These are phyloP conservation scores for Scleroderma citrinum DNA, from an alignment of 768 basidiomycete genomes.

Conservation along the genomic window DNA sequence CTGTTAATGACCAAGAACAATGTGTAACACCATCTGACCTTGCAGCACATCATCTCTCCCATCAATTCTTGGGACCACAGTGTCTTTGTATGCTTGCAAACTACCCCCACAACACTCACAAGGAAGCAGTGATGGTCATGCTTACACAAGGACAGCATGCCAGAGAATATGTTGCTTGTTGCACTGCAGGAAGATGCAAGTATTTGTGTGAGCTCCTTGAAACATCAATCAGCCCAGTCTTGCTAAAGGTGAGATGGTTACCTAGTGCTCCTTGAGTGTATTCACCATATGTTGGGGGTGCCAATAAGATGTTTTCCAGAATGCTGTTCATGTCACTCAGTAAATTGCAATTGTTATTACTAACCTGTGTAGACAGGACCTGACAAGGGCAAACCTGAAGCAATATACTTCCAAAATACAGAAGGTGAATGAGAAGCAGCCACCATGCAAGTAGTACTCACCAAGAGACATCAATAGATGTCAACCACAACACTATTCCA, in stretches of 20 bases:
- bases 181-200: not conserved
- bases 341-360: too few relatives aligned
- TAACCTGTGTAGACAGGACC: too few relatives aligned
- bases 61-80: not conserved
- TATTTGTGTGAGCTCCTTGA: not conserved
- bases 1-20: not conserved
- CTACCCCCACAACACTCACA: too few relatives aligned
- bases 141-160: not conserved
- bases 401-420: too few relatives aligned
- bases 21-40: not conserved
- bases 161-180: not conserved
- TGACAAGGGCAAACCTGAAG: too few relatives aligned
- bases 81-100: not conserved
- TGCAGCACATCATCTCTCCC: not conserved
- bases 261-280: too few relatives aligned
- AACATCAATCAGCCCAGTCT: not conserved
- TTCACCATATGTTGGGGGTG: not conserved
- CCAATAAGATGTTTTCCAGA: not conserved
- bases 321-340: too few relatives aligned
- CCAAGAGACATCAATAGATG: not conserved
- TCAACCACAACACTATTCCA: not conserved
- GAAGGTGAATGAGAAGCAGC: not conserved
- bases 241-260: not conserved
- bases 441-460: not conserved
- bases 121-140: too few relatives aligned